A percentile compares a stretch with the other conserved stretches of the same genome.
Evolutionary conservation across 129 eudicot species (phyloP).

Genomic region (Lonicera japonica): DNA sequence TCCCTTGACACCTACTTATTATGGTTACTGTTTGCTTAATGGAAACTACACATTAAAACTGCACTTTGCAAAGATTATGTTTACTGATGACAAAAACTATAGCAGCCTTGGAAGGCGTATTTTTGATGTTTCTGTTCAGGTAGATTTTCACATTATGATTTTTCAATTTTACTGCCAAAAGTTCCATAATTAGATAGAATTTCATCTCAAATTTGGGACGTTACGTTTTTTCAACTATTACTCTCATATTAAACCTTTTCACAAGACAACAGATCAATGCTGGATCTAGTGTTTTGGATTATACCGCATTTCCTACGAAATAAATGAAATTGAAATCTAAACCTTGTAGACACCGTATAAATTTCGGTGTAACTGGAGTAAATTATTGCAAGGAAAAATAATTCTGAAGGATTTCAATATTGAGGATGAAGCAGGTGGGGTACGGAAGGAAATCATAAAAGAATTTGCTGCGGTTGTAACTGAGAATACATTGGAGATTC

Average conservation of each 20-base stretch:
- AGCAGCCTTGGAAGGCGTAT: constrained; percentile 73
- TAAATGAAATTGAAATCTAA: background rate
- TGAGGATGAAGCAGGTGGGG: constrained; percentile 60
- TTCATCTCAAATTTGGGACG: no score
- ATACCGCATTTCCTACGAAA: background rate
- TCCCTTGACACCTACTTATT: constrained; percentile 64
- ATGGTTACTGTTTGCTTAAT: constrained; percentile 45
- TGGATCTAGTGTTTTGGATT: background rate
- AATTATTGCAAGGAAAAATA: constrained; percentile 35
- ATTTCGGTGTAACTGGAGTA: constrained; percentile 1
- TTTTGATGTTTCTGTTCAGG: constrained; percentile 83
- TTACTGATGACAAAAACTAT: constrained; percentile 40
- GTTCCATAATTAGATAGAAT: no score
- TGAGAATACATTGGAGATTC: constrained; percentile 45
- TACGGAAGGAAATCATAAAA: constrained; percentile 31
- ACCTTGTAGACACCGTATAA: background rate
- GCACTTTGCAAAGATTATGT: constrained; percentile 77
- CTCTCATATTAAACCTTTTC: no score
- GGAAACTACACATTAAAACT: constrained; percentile 69
- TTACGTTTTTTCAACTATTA: no score
- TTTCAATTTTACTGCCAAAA: background rate
- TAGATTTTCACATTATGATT: background rate
- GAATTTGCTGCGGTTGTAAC: constrained; percentile 27
- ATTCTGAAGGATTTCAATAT: constrained; percentile 68
- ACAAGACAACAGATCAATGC: background rate